Base-by-base conservation (phyloP, 805 yeast species). In the Sugiyamaella floridensis region DNA sequence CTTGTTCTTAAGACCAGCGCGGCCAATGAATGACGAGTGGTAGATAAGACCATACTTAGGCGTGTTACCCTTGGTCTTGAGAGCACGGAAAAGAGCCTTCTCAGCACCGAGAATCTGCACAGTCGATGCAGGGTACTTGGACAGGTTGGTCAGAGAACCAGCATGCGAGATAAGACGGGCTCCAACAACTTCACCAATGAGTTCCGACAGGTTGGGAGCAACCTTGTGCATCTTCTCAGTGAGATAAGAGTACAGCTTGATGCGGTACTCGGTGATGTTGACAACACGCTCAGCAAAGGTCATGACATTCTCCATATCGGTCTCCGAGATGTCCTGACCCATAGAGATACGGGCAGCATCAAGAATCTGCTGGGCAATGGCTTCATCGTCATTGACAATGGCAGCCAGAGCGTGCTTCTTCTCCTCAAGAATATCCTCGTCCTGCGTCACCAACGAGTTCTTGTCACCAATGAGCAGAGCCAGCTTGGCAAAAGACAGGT, bases 181-280 rank as follows among this genome's bases (percentile, higher is more conserved):
- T 75, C 99, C 99, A 61, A 93, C 96, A 70, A 92, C 93, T 77
- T 93, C 99, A 71, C 99, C 99, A 68, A 93, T 92, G 71, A 93
- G 82, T 71, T 92, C 96, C 48, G 96, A 83, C 69, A 93, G 79
- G 73, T 93, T 93, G 62, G 99, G 99, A 58, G 99, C 99, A 69
- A 93, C 97, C 54, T 89, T 82, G 78, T 87, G 85, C 99, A 93
- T 93, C 78, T 93, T 93, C 63, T 90, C 96, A 58, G 88, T 81
- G 70, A 93, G 77, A 76, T 93, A 93, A 63, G 82, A 82, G 75
- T 78, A 90, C 64, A 93, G 77, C 64, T 81, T 82, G 66, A 80
- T 77, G 71, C 98, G 83, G 82, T 92, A 92, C 64, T 90, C 97
- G 55, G 93, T 81, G 66, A 93, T 80, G 54, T 89, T 85, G 48